Evolutionary conservation across 2,329 filamentous ascomycete species (phyloP), one percentile per base, ranked within the genome.

Genomic region (Colletotrichum aenigma): DNA sequence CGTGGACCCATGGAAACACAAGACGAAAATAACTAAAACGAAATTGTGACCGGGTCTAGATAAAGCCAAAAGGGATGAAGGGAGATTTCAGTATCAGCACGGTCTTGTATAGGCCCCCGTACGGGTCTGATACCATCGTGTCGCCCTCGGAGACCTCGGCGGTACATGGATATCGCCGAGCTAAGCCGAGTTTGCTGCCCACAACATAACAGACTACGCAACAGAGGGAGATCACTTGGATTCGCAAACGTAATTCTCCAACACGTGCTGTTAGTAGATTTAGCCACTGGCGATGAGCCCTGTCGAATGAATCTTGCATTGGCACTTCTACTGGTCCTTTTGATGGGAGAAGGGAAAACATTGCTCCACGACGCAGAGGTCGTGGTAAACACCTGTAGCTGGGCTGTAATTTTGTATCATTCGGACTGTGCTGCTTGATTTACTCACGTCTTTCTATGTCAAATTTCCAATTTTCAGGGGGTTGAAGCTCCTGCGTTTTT

Each of bases 81-180:
- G 55, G 26, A 28, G 21, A 24, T 9, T 58, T 28, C 55, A 58
- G 55, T 58, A 58, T 28, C 21, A 28, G 55, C 55, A 58, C 55
- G 55, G 24, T 58, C 55, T 58, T 58, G 26, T 58, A 58, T 16
- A 28, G 55, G 24, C 55, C 24, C 55, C 26, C 21, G 55, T 58
- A 26, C 21, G 26, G 55, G 21, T 28, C 55, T 28, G 55, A 58
- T 58, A 28, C 55, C 24, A 58, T 58, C 55, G 55, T 28, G 55
- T 58, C 21, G 55, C 55, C 55, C 55, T 58, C 55, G 55, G 55
- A 58, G 55, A 58, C 55, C 55, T 58, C 55, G 55, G 55, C 26
- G 55, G 26, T 58, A 58, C 26, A 28, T 8, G 13, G 24, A 28
- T 58, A 58, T 26, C 55, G 24, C 55, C 55, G 55, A 58, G 55